Percentiles rank a stretch among this genome's conserved stretches.
Evolutionary conservation across 2,329 filamentous ascomycete species (phyloP).

Genomic region (Harringtonia lauricola): DNA sequence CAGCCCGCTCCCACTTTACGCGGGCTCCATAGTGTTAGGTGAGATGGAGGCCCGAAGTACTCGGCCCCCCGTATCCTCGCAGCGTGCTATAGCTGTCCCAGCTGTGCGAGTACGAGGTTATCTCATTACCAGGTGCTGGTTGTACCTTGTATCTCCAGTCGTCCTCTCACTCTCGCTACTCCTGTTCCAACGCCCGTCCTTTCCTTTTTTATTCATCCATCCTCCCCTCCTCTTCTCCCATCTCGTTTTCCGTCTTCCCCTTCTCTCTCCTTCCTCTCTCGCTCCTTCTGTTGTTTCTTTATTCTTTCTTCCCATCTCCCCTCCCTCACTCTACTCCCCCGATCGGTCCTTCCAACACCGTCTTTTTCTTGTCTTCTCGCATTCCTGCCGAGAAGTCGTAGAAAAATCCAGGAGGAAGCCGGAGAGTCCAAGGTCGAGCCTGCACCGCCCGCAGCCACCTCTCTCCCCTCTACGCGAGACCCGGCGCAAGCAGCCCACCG

Average conservation of each 20-base stretch:
- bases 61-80: neutral
- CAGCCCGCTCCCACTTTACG: constrained; percentile 11
- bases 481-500: no score
- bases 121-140: neutral
- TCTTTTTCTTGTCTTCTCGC: neutral
- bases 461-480: no score
- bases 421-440: neutral
- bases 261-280: neutral
- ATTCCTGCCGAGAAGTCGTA: neutral
- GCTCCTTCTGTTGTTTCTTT: constrained; percentile 1
- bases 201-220: constrained; percentile 23
- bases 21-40: constrained; percentile 10
- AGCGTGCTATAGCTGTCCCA: neutral
- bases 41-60: constrained; percentile 18
- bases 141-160: constrained; percentile 15
- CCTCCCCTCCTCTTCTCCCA: constrained; percentile 21
- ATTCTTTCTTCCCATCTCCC: neutral
- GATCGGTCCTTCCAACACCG: constrained; percentile 3
- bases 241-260: constrained; percentile 13
- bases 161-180: no score
- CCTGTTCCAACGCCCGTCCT: constrained; percentile 23
- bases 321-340: constrained; percentile 1
- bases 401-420: neutral
- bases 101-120: neutral
- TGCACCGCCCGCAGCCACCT: no score